Conservation (phyloP, 1,284 basidiomycete genomes). For the Cryptococcus hybrid region DNA sequence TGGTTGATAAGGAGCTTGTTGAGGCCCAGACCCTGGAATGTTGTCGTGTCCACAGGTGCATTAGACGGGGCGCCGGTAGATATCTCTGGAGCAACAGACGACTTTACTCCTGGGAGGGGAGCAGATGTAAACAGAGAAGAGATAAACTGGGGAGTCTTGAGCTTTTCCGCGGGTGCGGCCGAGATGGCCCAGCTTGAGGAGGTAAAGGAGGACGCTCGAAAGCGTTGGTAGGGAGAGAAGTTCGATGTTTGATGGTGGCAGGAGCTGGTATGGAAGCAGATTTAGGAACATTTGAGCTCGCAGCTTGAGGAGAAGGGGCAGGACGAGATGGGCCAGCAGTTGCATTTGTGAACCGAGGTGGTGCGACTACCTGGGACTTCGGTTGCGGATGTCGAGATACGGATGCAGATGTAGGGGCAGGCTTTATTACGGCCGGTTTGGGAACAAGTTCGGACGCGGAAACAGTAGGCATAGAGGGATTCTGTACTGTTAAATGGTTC, state of each 20-base stretch:
- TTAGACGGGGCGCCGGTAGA: conserved; percentile 65
- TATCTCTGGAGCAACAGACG: conserved; percentile 4
- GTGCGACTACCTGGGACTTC: conserved; percentile 27
- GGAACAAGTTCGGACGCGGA: background rate
- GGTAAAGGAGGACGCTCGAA: background rate
- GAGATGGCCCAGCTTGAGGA: conserved; percentile 16
- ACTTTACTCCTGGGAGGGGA: conserved; percentile 26
- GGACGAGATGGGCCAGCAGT: conserved; percentile 1
- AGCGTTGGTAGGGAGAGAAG: background rate
- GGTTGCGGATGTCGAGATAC: conserved; percentile 15
- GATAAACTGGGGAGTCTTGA: conserved; percentile 64
- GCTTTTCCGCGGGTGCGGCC: conserved; percentile 25
- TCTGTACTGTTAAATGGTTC: background rate
- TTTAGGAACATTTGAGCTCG: background rate
- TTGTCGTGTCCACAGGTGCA: conserved; percentile 72
- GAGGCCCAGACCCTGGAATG: conserved; percentile 72
- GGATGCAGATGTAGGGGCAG: background rate
- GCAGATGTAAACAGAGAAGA: conserved; percentile 84
- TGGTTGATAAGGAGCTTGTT: conserved; percentile 79
- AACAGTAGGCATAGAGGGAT: background rate
- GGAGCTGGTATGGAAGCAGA: background rate
- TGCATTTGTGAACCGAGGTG: conserved; percentile 1
- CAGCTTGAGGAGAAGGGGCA: conserved; percentile 6
- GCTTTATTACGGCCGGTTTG: background rate
- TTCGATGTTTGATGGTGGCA: background rate